phyloP scores from a whole-genome alignment of 1,139 yeast species.

The Yamadazyma dushanensis region DNA sequence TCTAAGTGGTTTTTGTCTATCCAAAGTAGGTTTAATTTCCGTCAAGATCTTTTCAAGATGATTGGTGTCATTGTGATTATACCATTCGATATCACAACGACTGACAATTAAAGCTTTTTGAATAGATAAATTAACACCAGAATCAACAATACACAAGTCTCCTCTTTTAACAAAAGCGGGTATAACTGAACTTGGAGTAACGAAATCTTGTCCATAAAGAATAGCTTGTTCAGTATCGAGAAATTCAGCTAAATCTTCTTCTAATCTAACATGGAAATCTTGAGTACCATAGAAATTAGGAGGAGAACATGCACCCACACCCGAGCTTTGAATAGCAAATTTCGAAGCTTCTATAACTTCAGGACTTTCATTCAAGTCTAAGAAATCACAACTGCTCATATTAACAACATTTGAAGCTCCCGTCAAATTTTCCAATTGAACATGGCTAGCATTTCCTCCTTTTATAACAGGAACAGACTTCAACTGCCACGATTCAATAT shows the following conservation, averaged over 20 bases:
- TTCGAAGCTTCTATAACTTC: conserved; percentile 57
- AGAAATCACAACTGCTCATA: conserved; percentile 63
- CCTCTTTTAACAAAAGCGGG: conserved; percentile 97
- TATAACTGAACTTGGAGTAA: conserved; percentile 91
- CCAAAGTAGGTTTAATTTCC: conserved; percentile 62
- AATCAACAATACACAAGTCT: conserved; percentile 86
- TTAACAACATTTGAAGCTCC: conserved; percentile 45
- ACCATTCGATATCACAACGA: conserved; percentile 83
- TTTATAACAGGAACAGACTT: conserved; percentile 61
- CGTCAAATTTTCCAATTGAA: conserved; percentile 26
- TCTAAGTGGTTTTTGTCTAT: conserved; percentile 69
- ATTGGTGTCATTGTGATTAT: conserved; percentile 83
- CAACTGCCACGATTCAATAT: conserved; percentile 61
- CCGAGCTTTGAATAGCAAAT: conserved; percentile 62
- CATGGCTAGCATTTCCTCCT: conserved; percentile 57
- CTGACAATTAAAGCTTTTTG: conserved; percentile 89
- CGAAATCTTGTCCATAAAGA: conserved; percentile 90
- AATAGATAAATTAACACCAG: conserved; percentile 70
- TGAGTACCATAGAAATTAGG: conserved; percentile 97
- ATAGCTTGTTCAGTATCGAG: conserved; percentile 79
- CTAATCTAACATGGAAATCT: conserved; percentile 83
- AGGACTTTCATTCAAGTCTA: conserved; percentile 53
- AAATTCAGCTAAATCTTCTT: conserved; percentile 71
- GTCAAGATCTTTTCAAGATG: conserved; percentile 71
- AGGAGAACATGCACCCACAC: conserved; percentile 99